These are phyloP conservation scores for Trifolium repens DNA, from an alignment of 306 rosid species.

Conservation along the genomic window DNA sequence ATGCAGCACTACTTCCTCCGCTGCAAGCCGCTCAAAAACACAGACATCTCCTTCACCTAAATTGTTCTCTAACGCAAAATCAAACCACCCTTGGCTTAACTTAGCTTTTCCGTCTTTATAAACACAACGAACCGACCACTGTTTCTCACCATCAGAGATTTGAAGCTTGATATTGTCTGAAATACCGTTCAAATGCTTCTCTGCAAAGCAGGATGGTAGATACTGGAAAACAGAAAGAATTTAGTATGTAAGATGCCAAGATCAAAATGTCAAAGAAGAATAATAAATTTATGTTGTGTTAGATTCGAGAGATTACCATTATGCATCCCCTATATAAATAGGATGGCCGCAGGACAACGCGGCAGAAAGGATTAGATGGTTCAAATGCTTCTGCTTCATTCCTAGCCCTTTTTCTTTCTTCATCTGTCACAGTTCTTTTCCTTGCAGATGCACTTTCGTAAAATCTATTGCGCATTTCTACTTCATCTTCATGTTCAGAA, in stretches of 20 bases:
- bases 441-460: slow-evolving; percentile 98
- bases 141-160: slow-evolving; percentile 71
- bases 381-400: slow-evolving; percentile 82
- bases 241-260: neutral
- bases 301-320: slow-evolving; percentile 69
- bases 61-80: slow-evolving; percentile 79
- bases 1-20: slow-evolving; percentile 76
- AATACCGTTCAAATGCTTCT: slow-evolving; percentile 82
- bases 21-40: slow-evolving; percentile 75
- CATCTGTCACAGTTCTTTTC: slow-evolving; percentile 92
- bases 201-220: slow-evolving; percentile 97
- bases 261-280: slow-evolving; percentile 25
- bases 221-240: slow-evolving; percentile 64
- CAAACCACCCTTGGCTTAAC: slow-evolving; percentile 98
- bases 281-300: slow-evolving; percentile 2
- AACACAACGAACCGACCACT: slow-evolving; percentile 95
- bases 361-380: slow-evolving; percentile 87
- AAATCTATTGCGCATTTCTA: slow-evolving; percentile 77
- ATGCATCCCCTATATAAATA: slow-evolving; percentile 95
- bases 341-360: slow-evolving; percentile 95
- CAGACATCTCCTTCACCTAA: slow-evolving; percentile 98
- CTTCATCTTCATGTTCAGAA: slow-evolving; percentile 63
- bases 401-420: slow-evolving; percentile 88
- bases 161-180: slow-evolving; percentile 96
- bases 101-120: slow-evolving; percentile 88